A percentile compares a stretch with the other conserved stretches of the same genome.
phyloP scores from a whole-genome alignment of 768 basidiomycete genomes.

The Terana coerulea region DNA sequence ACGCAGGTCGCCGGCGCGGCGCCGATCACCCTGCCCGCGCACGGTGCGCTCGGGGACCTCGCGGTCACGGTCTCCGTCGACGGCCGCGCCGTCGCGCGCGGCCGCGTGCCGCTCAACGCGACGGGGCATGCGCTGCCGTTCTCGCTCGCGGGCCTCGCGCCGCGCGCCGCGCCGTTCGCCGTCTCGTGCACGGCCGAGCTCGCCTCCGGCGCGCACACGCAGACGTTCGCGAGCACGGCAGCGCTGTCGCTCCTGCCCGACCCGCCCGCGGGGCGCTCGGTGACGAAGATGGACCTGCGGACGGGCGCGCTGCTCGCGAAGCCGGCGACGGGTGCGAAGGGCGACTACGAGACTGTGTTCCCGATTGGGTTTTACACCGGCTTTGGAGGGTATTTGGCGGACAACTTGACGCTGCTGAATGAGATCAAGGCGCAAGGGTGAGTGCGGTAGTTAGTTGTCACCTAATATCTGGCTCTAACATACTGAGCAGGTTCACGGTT shows the following conservation, averaged over 20 bases:
- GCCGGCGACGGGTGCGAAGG: slow-evolving; percentile 21
- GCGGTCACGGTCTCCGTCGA: slow-evolving; percentile 31
- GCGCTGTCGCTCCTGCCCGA: slow-evolving; percentile 39
- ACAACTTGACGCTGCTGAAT: slow-evolving; percentile 49
- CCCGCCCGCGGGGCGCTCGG: slow-evolving; percentile 31
- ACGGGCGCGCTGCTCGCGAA: slow-evolving; percentile 42
- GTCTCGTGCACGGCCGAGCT: slow-evolving; percentile 35
- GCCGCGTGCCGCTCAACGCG: slow-evolving; percentile 35
- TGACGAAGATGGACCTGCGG: slow-evolving; percentile 46
- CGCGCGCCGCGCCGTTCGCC: slow-evolving; percentile 28
- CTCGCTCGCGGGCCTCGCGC: slow-evolving; percentile 26
- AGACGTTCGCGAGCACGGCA: slow-evolving; percentile 30
- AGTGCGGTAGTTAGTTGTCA: not conserved
- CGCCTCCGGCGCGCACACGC: slow-evolving; percentile 11
- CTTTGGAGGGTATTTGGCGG: slow-evolving; percentile 50
- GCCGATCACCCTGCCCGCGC: slow-evolving; percentile 25
- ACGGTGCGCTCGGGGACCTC: slow-evolving; percentile 12
- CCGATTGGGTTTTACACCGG: slow-evolving; percentile 75
- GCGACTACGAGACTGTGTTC: slow-evolving; percentile 38
- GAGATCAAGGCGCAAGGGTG: slow-evolving; percentile 58
- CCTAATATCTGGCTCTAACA: not conserved
- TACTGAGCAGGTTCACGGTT: slow-evolving; percentile 31
- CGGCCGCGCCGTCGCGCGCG: slow-evolving; percentile 19
- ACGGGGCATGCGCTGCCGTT: slow-evolving; percentile 33
- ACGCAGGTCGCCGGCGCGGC: slow-evolving; percentile 31